phyloP scores from a whole-genome alignment of 176 grass and related monocot species.

The Eleusine coracana region DNA sequence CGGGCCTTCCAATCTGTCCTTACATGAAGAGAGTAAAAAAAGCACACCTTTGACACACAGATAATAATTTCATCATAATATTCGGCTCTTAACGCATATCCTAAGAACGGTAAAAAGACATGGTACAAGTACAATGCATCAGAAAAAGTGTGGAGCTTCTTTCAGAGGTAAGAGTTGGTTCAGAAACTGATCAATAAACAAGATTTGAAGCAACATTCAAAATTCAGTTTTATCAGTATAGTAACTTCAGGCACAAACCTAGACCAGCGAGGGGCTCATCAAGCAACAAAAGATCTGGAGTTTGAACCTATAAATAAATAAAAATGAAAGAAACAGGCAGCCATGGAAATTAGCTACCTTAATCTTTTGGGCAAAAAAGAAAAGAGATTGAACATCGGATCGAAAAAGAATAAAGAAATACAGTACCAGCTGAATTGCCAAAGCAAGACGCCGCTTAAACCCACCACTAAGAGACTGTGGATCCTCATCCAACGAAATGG shows the following conservation, averaged over 20 bases:
- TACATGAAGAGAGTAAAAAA: neutral
- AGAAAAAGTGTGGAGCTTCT: neutral
- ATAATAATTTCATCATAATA: constrained; percentile 1
- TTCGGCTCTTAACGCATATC: neutral
- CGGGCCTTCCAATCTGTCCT: constrained; percentile 89
- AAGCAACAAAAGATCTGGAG: constrained; percentile 81
- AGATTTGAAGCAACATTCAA: constrained; percentile 5
- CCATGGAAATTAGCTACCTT: constrained; percentile 2
- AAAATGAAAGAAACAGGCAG: constrained; percentile 7
- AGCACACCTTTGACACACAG: neutral
- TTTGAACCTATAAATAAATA: constrained; percentile 69
- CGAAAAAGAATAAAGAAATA: neutral
- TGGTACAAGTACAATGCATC: neutral
- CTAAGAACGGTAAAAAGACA: neutral
- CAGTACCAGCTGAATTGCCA: constrained; percentile 87
- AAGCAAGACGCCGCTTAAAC: constrained; percentile 80
- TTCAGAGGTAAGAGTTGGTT: neutral
- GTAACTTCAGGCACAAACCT: constrained; percentile 50
- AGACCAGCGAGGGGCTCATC: constrained; percentile 88
- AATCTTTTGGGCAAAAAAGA: too few species aligned
- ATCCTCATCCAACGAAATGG: constrained; percentile 77
- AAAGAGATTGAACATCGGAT: neutral
- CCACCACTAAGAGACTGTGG: constrained; percentile 85
- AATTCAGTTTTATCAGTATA: neutral
- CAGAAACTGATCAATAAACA: neutral